These are phyloP conservation scores for Tulasnella sp. DNA, from an alignment of 768 basidiomycete species.

Conservation along the genomic window DNA sequence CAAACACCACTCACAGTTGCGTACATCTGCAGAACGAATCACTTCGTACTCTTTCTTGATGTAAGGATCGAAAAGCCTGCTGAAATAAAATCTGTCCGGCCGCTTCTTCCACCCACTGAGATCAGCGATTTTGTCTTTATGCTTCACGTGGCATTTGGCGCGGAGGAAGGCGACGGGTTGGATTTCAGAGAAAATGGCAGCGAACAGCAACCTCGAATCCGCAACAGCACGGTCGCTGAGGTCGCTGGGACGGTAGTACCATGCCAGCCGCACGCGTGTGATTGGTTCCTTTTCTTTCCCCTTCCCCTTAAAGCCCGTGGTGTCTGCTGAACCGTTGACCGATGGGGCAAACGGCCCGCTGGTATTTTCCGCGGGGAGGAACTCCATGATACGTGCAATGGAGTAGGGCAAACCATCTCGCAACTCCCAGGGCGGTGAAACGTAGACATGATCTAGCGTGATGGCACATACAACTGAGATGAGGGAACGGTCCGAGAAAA, in stretches of 20 bases:
- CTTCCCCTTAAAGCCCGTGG: slow-evolving; percentile 52
- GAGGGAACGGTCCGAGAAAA: neutral
- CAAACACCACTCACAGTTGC: slow-evolving; percentile 70
- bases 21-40: slow-evolving; percentile 80
- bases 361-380: slow-evolving; percentile 76
- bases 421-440: slow-evolving; percentile 88
- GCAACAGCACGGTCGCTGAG: slow-evolving; percentile 88
- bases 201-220: slow-evolving; percentile 89
- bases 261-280: slow-evolving; percentile 86
- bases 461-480: neutral
- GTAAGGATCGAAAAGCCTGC: slow-evolving; percentile 93
- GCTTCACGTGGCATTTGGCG: slow-evolving; percentile 89
- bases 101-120: slow-evolving; percentile 91
- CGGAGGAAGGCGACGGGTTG: slow-evolving; percentile 94
- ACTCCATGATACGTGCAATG: slow-evolving; percentile 96
- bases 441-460: slow-evolving; percentile 88
- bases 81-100: slow-evolving; percentile 96
- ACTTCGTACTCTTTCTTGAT: slow-evolving; percentile 99
- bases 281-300: slow-evolving; percentile 69
- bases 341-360: slow-evolving; percentile 43
- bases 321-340: neutral
- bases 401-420: slow-evolving; percentile 96
- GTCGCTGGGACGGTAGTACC: slow-evolving; percentile 97
- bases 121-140: slow-evolving; percentile 94
- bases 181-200: slow-evolving; percentile 95